These are phyloP conservation scores for Starmerella cellae DNA, from an alignment of 805 yeast species.

Conservation along the genomic window DNA sequence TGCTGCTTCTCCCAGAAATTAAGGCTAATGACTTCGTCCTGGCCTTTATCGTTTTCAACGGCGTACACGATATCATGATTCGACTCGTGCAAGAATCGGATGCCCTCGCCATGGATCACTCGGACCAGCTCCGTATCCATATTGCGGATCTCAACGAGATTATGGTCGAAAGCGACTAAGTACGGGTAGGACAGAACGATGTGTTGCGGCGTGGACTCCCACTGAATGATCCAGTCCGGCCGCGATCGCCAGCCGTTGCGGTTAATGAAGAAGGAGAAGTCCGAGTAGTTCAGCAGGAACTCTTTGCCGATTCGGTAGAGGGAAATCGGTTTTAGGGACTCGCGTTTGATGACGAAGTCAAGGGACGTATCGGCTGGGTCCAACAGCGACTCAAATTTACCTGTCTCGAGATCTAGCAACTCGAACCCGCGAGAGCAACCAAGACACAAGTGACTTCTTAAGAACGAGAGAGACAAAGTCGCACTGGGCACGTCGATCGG, in stretches of 20 bases:
- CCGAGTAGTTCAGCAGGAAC: slow-evolving; percentile 78
- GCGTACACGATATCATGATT: slow-evolving; percentile 90
- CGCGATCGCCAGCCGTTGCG: slow-evolving; percentile 93
- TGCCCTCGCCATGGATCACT: slow-evolving; percentile 86
- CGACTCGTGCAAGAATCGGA: slow-evolving; percentile 73
- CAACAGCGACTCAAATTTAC: slow-evolving; percentile 73
- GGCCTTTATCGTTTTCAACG: slow-evolving; percentile 79
- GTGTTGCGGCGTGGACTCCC: slow-evolving; percentile 93
- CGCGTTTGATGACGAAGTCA: slow-evolving; percentile 79
- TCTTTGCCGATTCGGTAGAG: slow-evolving; percentile 82
- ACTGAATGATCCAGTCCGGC: slow-evolving; percentile 83
- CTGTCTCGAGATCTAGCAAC: slow-evolving; percentile 72
- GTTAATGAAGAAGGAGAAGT: slow-evolving; percentile 87
- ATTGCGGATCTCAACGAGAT: slow-evolving; percentile 82
- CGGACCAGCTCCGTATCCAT: slow-evolving; percentile 75
- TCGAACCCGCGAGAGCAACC: slow-evolving; percentile 97
- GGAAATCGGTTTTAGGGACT: slow-evolving; percentile 75
- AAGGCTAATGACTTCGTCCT: slow-evolving; percentile 79
- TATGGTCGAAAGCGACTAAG: slow-evolving; percentile 75
- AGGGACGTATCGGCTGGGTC: slow-evolving; percentile 98
- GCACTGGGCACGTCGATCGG: slow-evolving; percentile 79
- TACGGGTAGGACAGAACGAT: slow-evolving; percentile 93
- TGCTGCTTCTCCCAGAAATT: slow-evolving; percentile 57
- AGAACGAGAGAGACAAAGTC: slow-evolving; percentile 79
- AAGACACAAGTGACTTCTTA: slow-evolving; percentile 78